Evolutionary conservation across 305 asterid species (phyloP), one percentile per base, ranked within the genome.

Genomic region (Euphrasia arctica): DNA sequence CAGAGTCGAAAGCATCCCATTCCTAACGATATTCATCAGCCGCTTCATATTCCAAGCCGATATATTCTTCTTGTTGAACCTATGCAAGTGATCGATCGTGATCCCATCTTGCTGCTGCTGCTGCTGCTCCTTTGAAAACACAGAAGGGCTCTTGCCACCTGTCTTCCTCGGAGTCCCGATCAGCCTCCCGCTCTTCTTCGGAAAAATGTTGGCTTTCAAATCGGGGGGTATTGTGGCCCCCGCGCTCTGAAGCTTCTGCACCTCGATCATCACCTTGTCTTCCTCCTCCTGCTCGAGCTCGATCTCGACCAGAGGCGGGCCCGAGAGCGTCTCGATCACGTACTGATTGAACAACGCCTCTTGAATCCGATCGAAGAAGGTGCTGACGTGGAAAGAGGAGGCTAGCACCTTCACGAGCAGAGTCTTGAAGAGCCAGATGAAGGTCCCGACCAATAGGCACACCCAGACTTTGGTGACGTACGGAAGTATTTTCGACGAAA

Each of bases 31-130:
- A 61, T 80, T 88, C 62, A 80, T 81, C 83, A 90, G 28, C 81
- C 95, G 81, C 80, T 91, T 88, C 97, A 91, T 91, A 76, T 84
- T 88, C 96, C 98, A 88, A 54, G 98, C 96, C 0, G 98, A 88
- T 58, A 91, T 64, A 60, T 91, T 91, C 74, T 84, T 78, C 80
- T 86, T 95, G 74, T 83, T 91, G 76, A 88, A 67, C 84, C 87
- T 73, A 72, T 88, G 95, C 79, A 91, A 60, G 67, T 91, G 95
- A 68, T 88, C 91, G 18, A 91, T 85, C 5, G 78, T 73, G 34
- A 91, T 86, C 4, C 76, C 85, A 13, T 77, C 78, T 69, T 72
- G 79, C 69, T 69, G 75, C 72, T 84, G 85, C n/a, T n/a, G n/a
- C n/a, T n/a, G n/a, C n/a, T n/a, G 29, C 7, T 50, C 67, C 63